A percentile compares a stretch with the other conserved stretches of the same genome.
Evolutionary conservation across 2,329 filamentous ascomycete genomes (phyloP).

Genomic region (Fusarium nelsonii): DNA sequence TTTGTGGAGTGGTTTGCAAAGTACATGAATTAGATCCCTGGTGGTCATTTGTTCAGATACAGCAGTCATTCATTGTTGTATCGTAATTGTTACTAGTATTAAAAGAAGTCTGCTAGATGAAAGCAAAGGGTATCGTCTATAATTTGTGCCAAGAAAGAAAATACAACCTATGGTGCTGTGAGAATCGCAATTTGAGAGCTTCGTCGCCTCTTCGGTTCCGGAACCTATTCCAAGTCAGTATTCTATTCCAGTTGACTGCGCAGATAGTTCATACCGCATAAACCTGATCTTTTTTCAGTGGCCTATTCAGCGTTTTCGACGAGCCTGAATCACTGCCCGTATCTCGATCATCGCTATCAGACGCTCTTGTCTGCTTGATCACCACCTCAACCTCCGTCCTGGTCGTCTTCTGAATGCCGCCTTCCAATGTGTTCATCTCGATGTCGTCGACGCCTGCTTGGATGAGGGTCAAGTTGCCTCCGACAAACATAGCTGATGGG

Average conservation of each 20-base stretch:
- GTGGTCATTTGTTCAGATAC: not conserved
- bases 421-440: conserved; percentile 25
- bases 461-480: conserved; percentile 42
- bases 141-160: not conserved
- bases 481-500: conserved; percentile 39
- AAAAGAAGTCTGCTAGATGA: not conserved
- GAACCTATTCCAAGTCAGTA: not conserved
- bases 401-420: conserved; percentile 46
- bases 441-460: conserved; percentile 43
- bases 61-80: fast-evolving
- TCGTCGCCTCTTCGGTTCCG: not conserved
- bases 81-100: not conserved
- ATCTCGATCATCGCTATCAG: conserved; percentile 42
- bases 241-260: too few relatives aligned
- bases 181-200: conserved; percentile 2
- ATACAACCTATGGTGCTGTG: not conserved
- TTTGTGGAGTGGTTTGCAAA: conserved; percentile 35
- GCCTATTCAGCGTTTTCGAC: conserved; percentile 37
- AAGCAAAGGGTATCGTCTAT: conserved; percentile 26
- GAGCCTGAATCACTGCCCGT: conserved; percentile 42
- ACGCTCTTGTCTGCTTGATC: conserved; percentile 36
- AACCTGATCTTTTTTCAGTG: conserved; percentile 37
- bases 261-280: conserved; percentile 18
- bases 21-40: conserved; percentile 17
- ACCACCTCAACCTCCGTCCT: conserved; percentile 45